Evolutionary conservation across 2,329 filamentous ascomycete species (phyloP).

Genomic region (Aspergillus calidoustus): DNA sequence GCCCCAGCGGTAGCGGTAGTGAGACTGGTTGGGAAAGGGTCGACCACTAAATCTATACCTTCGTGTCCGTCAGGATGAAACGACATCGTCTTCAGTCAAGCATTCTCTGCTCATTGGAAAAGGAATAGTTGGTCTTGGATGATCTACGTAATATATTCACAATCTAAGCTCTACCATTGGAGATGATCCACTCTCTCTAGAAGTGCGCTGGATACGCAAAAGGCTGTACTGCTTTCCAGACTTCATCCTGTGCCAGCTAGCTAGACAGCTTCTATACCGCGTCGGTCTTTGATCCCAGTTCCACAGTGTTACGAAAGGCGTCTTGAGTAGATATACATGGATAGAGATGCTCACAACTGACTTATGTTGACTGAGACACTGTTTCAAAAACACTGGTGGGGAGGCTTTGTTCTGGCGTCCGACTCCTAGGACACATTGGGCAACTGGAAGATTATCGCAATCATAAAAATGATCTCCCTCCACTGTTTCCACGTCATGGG

Average conservation of each 20-base stretch:
- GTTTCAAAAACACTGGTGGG: slow-evolving; percentile 9
- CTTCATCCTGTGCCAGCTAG: no score
- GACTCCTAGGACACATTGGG: slow-evolving; percentile 7
- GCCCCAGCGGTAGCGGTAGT: slow-evolving; percentile 19
- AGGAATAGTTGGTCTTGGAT: slow-evolving; percentile 4
- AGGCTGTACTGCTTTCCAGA: no score
- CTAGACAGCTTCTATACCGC: no score
- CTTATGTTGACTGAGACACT: background rate
- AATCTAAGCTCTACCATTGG: background rate
- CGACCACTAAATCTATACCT: slow-evolving; percentile 4
- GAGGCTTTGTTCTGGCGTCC: slow-evolving; percentile 2
- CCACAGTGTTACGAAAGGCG: no score
- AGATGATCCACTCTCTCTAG: background rate
- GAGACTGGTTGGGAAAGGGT: slow-evolving; percentile 20
- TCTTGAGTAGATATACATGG: no score
- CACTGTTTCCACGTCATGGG: background rate
- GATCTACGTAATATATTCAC: slow-evolving; percentile 3
- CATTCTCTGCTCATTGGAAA: slow-evolving; percentile 15
- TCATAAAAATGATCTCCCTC: background rate
- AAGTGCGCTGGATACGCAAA: background rate
- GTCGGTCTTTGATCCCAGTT: no score
- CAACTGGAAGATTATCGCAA: slow-evolving; percentile 12
- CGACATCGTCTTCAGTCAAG: slow-evolving; percentile 4
- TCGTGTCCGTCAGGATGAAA: background rate
- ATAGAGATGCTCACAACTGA: no score